Percentiles rank a stretch among this genome's conserved stretches.
Evolutionary conservation across 2,329 filamentous ascomycete species (phyloP).

Genomic region (Purpureocillium lavendulum): DNA sequence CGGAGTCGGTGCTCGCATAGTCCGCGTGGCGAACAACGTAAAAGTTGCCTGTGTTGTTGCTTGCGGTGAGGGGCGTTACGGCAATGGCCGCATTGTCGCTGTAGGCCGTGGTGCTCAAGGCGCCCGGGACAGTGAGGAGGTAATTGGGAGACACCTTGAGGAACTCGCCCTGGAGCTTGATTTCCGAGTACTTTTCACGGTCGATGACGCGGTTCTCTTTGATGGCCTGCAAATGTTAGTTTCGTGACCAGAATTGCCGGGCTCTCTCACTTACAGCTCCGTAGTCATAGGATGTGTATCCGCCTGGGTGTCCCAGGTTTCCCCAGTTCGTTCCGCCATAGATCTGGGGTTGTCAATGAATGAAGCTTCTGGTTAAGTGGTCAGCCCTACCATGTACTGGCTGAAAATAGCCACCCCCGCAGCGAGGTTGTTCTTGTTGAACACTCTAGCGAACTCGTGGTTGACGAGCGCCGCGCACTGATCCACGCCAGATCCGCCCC

Average conservation of each 20-base stretch:
- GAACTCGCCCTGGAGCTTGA: conserved; percentile 71
- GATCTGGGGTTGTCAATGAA: conserved; percentile 27
- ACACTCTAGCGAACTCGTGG: conserved; percentile 67
- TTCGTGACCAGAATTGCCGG: neutral
- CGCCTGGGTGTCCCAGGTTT: conserved; percentile 62
- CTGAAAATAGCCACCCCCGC: conserved; percentile 61
- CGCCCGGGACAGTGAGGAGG: conserved; percentile 47
- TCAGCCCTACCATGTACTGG: conserved; percentile 57
- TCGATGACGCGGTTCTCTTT: conserved; percentile 59
- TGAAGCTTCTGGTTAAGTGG: too few relatives aligned
- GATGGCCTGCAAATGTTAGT: conserved; percentile 31
- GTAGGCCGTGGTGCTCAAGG: conserved; percentile 40
- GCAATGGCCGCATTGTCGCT: conserved; percentile 43
- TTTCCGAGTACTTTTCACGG: conserved; percentile 71
- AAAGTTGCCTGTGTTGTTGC: conserved; percentile 46
- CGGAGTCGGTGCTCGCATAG: conserved; percentile 49
- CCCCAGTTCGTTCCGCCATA: conserved; percentile 82
- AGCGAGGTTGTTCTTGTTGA: conserved; percentile 68
- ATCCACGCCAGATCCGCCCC: conserved; percentile 63
- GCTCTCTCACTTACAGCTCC: conserved; percentile 25
- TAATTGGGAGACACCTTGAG: conserved; percentile 64
- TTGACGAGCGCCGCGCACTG: conserved; percentile 59
- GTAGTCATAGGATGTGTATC: conserved; percentile 52
- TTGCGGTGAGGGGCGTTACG: conserved; percentile 49
- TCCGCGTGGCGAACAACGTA: conserved; percentile 60